phyloP scores from a whole-genome alignment of 2,329 filamentous ascomycete species.

The Fusarium agapanthi region DNA sequence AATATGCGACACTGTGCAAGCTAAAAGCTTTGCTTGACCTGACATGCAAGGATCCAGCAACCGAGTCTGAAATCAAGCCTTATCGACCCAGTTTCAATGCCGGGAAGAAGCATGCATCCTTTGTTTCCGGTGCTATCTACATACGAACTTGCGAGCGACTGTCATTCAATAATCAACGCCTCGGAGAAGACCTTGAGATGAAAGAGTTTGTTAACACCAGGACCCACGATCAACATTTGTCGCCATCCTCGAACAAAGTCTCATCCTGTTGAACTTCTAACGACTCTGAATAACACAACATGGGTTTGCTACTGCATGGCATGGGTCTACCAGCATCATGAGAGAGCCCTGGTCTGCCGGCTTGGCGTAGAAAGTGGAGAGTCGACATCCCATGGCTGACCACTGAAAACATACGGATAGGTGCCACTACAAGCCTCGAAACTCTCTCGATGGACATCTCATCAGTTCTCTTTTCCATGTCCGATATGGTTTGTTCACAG shows the following conservation, averaged over 20 bases:
- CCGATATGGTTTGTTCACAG: background rate
- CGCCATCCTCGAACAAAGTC: conserved; percentile 31
- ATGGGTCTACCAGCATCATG: conserved; percentile 24
- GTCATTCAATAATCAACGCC: background rate
- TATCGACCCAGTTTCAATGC: conserved; percentile 34
- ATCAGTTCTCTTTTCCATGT: background rate
- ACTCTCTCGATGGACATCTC: background rate
- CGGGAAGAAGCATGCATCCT: conserved; percentile 37
- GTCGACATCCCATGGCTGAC: conserved; percentile 21
- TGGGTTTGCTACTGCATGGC: conserved; percentile 1
- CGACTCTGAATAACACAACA: background rate
- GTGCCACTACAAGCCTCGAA: conserved; percentile 15
- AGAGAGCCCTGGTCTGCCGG: conserved; percentile 10
- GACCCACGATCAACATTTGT: background rate
- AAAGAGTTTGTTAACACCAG: background rate
- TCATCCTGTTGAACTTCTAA: conserved; percentile 16
- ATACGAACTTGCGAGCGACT: background rate
- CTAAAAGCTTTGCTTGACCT: conserved; percentile 10
- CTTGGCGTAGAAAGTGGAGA: conserved; percentile 19
- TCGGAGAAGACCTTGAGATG: background rate
- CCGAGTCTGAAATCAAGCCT: conserved; percentile 21
- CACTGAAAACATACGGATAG: conserved; percentile 35
- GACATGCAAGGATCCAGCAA: conserved; percentile 19
- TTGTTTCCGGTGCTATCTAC: conserved; percentile 33
- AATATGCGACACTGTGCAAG: conserved; percentile 18